Evolutionary conservation across 129 eudicot species (phyloP).

Genomic region (Scalesia atractyloides): DNA sequence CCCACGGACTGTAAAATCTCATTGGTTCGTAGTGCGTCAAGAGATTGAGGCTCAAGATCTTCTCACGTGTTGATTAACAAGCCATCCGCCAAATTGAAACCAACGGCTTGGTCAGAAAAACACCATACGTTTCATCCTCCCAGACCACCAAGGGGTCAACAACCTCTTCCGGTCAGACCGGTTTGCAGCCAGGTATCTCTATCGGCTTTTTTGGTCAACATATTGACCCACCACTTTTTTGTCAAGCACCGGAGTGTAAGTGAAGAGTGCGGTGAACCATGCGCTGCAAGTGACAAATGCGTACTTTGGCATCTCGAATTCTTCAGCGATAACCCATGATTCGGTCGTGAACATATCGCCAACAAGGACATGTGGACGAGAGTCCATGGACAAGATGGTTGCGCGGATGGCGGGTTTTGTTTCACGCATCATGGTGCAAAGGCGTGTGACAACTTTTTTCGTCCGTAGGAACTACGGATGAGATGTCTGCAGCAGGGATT

Average conservation of each 20-base stretch:
- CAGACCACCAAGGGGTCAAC: conserved; percentile 59
- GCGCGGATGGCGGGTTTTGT: conserved; percentile 39
- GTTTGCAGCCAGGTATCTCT: conserved; percentile 58
- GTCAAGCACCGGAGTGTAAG: conserved; percentile 45
- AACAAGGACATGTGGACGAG: conserved; percentile 40
- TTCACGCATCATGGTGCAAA: conserved; percentile 49
- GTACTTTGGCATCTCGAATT: conserved; percentile 51
- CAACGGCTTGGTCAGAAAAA: conserved; percentile 30
- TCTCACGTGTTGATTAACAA: conserved; percentile 66
- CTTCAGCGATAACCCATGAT: conserved; percentile 43
- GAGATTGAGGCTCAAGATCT: conserved; percentile 43
- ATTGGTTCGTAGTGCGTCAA: conserved; percentile 38
- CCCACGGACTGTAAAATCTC: conserved; percentile 25
- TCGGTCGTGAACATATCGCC: conserved; percentile 51
- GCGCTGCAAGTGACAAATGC: conserved; percentile 41
- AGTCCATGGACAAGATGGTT: conserved; percentile 42
- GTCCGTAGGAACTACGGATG: conserved; percentile 28
- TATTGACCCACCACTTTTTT: conserved; percentile 52
- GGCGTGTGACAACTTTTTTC: conserved; percentile 36
- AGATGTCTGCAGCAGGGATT: conserved; percentile 55
- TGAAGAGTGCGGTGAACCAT: conserved; percentile 39
- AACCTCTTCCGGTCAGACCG: conserved; percentile 54
- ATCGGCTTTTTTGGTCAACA: conserved; percentile 45
- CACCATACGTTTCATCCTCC: conserved; percentile 39
- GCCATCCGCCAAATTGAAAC: conserved; percentile 43